Base-by-base conservation (phyloP, 805 yeast genomes). In the Isabelozyma pseudorhagii region DNA sequence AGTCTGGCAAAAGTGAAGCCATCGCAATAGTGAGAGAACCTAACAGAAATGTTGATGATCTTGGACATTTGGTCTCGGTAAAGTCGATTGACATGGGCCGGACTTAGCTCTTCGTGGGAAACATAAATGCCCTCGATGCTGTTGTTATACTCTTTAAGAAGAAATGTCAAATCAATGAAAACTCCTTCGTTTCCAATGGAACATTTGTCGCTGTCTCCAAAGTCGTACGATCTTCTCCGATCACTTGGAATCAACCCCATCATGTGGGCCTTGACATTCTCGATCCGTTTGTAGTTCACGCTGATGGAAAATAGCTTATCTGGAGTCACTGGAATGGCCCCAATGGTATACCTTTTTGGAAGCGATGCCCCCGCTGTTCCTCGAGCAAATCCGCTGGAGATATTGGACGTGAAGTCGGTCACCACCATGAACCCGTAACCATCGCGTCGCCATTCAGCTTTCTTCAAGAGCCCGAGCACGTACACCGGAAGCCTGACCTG, bases 381-480 rank as follows among this genome's bases (percentile, higher is more conserved):
- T 17, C 18, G 15, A 40, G 15, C 14, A 4, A 40, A 17, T 4
- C 25, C 11, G 28, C n/a, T 40, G 25, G 15, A 11, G 18, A 40
- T 4, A 21, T 43, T 38, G 15, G 7, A 27, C 6, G 56, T 52
- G 43, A 55, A 55, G 45, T 55, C 58, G 3, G 58, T 53, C 13
- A 51, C 52, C 9, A 51, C 39, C 21, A 55, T 40, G 17, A 51
- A 45, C 11, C 54, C 58, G 18, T 54, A 55, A 1, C 53, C 50
- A 38, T 18, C 46, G 5, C 45, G 38, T n/a, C 44, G 46, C 54
- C 54, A 54, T 2, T 46, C 34, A 5, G 36, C 13, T 17, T 52
- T 50, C 21, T 44, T 47, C 31, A 42, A 53, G 17, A 48, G 41
- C 34, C 53, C 46, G 5, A 55, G 41, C 18, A 49, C 45, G 31